These are phyloP conservation scores for Cinnamomum chago DNA, from an alignment of 164 flowering plant genomes.

Conservation along the genomic window DNA sequence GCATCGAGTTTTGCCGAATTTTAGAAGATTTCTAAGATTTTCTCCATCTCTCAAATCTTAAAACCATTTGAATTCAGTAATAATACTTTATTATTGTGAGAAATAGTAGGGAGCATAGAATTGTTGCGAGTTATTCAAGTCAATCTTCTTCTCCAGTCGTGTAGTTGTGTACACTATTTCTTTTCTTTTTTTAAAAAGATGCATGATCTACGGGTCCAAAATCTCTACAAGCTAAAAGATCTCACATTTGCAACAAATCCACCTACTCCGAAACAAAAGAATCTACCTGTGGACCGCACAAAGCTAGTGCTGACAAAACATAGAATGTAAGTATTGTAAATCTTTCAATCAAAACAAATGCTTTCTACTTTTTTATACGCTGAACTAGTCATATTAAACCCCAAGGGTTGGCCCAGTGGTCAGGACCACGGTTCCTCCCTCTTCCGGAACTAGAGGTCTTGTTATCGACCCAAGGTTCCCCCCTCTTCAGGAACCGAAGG, in stretches of 20 bases:
- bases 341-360: too few species aligned
- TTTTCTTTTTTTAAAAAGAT: neutral
- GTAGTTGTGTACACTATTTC: neutral
- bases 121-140: neutral
- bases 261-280: slow-evolving; percentile 39
- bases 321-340: too few species aligned
- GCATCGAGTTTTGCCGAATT: slow-evolving; percentile 60
- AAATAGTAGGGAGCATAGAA: too few species aligned
- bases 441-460: too few species aligned
- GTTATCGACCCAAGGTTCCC: too few species aligned
- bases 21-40: slow-evolving; percentile 45
- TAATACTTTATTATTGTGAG: too few species aligned
- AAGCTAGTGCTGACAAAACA: slow-evolving; percentile 23
- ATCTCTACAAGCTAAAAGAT: slow-evolving; percentile 49
- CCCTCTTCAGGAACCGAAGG: too few species aligned
- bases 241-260: slow-evolving; percentile 27
- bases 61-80: neutral
- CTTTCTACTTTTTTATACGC: too few species aligned
- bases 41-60: neutral
- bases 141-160: neutral
- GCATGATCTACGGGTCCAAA: slow-evolving; percentile 33
- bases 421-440: too few species aligned
- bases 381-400: too few species aligned
- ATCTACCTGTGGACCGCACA: slow-evolving; percentile 9
- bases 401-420: too few species aligned